Percentiles rank a stretch among this genome's conserved stretches.
Conservation (phyloP, 768 basidiomycete genomes). For the Phylloporus sp. region DNA sequence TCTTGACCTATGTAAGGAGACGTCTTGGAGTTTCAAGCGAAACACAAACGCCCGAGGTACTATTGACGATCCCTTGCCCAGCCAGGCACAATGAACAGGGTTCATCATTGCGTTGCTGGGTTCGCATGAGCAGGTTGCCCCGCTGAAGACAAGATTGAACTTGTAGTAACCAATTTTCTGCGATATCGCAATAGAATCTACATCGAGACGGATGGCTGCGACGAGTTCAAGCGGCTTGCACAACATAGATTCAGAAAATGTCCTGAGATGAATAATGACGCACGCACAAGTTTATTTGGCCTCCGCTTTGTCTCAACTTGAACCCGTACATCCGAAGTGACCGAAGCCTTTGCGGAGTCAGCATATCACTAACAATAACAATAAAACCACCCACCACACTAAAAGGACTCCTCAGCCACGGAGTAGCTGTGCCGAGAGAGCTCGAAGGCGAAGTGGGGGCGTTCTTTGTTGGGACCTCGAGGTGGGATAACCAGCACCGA, state of each 20-base stretch:
- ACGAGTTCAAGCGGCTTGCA: constrained; percentile 30
- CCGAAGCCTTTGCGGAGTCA: constrained; percentile 18
- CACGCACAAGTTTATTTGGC: constrained; percentile 16
- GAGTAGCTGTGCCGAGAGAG: constrained; percentile 7
- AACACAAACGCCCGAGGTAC: constrained; percentile 46
- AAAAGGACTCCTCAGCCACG: constrained; percentile 29
- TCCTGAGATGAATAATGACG: background rate
- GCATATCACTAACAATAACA: background rate
- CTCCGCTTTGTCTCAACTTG: constrained; percentile 12
- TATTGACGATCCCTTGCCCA: constrained; percentile 44
- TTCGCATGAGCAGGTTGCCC: constrained; percentile 38
- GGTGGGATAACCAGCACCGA: constrained; percentile 11
- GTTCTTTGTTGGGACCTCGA: constrained; percentile 6
- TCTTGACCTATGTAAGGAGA: constrained; percentile 44
- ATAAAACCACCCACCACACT: constrained; percentile 15
- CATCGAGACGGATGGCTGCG: constrained; percentile 38
- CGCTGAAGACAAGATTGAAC: constrained; percentile 43
- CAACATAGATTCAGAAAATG: background rate
- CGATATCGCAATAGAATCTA: constrained; percentile 47
- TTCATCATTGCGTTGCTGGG: constrained; percentile 46
- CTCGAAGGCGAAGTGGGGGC: background rate
- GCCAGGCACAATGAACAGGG: constrained; percentile 46
- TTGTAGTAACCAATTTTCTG: constrained; percentile 32
- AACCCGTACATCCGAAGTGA: constrained; percentile 13
- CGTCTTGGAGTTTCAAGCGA: constrained; percentile 38